Evolutionary conservation across 1,284 basidiomycete genomes (phyloP), one percentile per base, ranked within the genome.

Genomic region (Tranzscheliella williamsii): DNA sequence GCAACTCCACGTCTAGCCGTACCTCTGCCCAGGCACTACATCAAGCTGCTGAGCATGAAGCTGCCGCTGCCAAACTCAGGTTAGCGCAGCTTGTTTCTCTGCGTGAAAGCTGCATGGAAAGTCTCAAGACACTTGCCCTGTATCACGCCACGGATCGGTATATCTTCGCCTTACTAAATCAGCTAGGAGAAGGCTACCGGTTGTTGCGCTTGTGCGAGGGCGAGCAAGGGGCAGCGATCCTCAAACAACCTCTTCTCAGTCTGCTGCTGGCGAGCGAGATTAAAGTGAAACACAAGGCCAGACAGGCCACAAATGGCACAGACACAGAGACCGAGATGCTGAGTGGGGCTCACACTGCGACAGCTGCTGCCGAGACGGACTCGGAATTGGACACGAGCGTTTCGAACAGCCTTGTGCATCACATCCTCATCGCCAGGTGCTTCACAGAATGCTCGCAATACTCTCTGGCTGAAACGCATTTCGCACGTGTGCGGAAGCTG

Each of bases 391-490:
- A 55, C 15, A 29, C 38, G 9, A 42, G 44, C 15, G 20, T 57
- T 26, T 55, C 50, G 23, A 52, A 70, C 46, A 66, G 51, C 27
- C 30, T 67, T 1, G 21, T 56, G 7, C 49, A 72, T 18, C 61
- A 70, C 20, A 56, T 62, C 24, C 44, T 76, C 20, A 39, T 75
- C 1, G 74, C 56, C 12, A 52, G 73, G 17, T 62, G 56, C 16
- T 56, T 64, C 41, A 65, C 73, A 44, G 72, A 76, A 27, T 42
- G 62, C 48, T 58, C 63, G 17, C 57, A 62, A 33, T 76, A 75
- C 42, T 52, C 66, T 4, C 47, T 56, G 22, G 60, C 75, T 11
- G 73, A 74, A 41, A 37, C 20, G 34, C 65, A 73, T 37, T 75
- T 75, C 34, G 36, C 38, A 4, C 35, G 42, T 4, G 61, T 53